Conservation (phyloP, 257 asterid species). For the Plantago major region DNA sequence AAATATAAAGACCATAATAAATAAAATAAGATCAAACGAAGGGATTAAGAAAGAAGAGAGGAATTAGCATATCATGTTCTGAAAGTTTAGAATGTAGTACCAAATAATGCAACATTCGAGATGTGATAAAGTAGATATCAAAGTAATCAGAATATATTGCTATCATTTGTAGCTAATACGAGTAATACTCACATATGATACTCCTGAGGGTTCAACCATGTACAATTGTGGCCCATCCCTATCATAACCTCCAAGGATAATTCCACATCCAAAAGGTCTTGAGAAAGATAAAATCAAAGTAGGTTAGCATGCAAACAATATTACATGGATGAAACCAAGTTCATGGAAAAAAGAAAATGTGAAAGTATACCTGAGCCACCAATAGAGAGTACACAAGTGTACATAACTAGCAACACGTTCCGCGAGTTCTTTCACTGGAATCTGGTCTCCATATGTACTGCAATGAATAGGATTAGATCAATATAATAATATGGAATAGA, state of each 20-base stretch:
- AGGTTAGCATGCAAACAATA: constrained; percentile 21
- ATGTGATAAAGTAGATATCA: not conserved
- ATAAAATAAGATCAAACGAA: constrained; percentile 3
- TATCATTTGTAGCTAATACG: constrained; percentile 1
- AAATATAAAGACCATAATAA: constrained; percentile 15
- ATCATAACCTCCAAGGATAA: constrained; percentile 87
- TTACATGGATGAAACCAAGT: not conserved
- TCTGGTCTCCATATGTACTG: constrained; percentile 78
- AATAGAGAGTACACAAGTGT: constrained; percentile 87
- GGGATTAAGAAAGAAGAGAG: not conserved
- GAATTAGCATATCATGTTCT: not conserved
- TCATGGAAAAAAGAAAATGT: not conserved
- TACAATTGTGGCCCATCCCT: constrained; percentile 92
- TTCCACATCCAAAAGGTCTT: constrained; percentile 95
- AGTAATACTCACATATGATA: constrained; percentile 63
- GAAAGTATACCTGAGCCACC: constrained; percentile 89
- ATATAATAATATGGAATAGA: not conserved
- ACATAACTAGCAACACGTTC: constrained; percentile 93
- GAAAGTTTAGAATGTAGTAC: too few relatives aligned
- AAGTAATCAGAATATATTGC: constrained; percentile 12
- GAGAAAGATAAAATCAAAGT: constrained; percentile 16
- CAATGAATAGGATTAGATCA: constrained; percentile 14
- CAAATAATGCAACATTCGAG: not conserved
- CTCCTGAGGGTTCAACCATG: constrained; percentile 90
- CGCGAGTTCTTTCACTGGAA: constrained; percentile 89